These are phyloP conservation scores for Chlorella sp. DNA, from an alignment of 139 green algal genomes.

Conservation along the genomic window DNA sequence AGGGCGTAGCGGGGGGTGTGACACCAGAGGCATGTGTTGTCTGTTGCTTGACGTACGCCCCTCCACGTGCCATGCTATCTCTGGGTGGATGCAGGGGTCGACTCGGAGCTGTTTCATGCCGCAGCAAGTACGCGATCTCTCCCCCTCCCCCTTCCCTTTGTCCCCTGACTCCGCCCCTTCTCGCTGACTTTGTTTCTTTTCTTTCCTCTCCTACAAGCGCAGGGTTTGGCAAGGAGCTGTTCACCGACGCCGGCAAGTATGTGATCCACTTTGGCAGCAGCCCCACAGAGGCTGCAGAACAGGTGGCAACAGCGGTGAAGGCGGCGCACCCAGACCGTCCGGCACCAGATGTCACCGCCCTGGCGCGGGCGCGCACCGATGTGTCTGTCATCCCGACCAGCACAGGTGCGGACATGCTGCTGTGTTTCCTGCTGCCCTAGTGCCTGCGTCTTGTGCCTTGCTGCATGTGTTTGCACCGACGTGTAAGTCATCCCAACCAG, in stretches of 20 bases:
- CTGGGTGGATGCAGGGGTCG: too few relatives aligned
- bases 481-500: too few relatives aligned
- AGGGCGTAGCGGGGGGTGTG: too few relatives aligned
- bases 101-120: too few relatives aligned
- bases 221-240: conserved; percentile 64
- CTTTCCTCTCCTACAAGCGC: too few relatives aligned
- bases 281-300: conserved; percentile 54
- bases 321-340: conserved; percentile 59
- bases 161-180: too few relatives aligned
- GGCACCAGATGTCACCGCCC: conserved; percentile 54
- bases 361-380: conserved; percentile 62
- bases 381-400: conserved; percentile 71
- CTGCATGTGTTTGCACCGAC: too few relatives aligned
- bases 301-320: conserved; percentile 35
- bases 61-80: not conserved
- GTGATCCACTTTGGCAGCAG: conserved; percentile 84
- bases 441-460: too few relatives aligned
- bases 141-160: too few relatives aligned
- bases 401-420: conserved; percentile 76
- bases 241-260: conserved; percentile 84
- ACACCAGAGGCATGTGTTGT: not conserved
- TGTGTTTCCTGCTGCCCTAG: not conserved
- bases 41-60: too few relatives aligned
- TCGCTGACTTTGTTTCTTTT: too few relatives aligned
- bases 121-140: too few relatives aligned